phyloP scores from a whole-genome alignment of 2,329 filamentous ascomycete species.

The Phyllosticta citribraziliensis region DNA sequence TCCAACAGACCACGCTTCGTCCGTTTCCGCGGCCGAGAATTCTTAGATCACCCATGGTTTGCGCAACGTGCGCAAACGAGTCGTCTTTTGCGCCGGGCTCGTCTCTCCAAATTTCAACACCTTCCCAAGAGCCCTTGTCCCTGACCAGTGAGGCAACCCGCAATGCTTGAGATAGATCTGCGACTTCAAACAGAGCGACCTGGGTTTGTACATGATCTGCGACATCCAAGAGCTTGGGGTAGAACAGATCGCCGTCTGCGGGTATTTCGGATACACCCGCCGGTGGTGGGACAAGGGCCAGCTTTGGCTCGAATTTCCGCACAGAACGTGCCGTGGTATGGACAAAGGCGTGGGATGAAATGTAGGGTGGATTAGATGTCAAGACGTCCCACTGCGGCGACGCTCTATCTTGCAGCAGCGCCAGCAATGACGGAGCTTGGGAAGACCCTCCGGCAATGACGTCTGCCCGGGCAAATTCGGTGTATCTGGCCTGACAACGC shows the following conservation, averaged over 20 bases:
- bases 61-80: neutral
- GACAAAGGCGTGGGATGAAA: constrained; percentile 56
- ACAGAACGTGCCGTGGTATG: constrained; percentile 62
- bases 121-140: constrained; percentile 20
- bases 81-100: constrained; percentile 27
- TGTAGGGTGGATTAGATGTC: constrained; percentile 85
- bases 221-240: constrained; percentile 52
- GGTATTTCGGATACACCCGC: neutral
- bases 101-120: constrained; percentile 64
- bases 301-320: constrained; percentile 66
- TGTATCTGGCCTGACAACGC: neutral
- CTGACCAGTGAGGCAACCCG: constrained; percentile 49
- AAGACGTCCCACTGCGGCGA: constrained; percentile 40
- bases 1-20: constrained; percentile 35
- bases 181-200: constrained; percentile 60
- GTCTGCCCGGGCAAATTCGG: constrained; percentile 9
- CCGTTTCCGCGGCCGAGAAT: constrained; percentile 33
- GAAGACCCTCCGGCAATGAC: neutral
- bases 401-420: neutral
- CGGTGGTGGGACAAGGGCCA: constrained; percentile 56
- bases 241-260: constrained; percentile 49
- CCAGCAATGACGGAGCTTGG: neutral
- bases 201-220: constrained; percentile 41
- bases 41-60: constrained; percentile 13
- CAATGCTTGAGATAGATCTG: constrained; percentile 56